These are phyloP conservation scores for Colletotrichum chlorophyti DNA, from an alignment of 2,329 filamentous ascomycete genomes.

Conservation along the genomic window DNA sequence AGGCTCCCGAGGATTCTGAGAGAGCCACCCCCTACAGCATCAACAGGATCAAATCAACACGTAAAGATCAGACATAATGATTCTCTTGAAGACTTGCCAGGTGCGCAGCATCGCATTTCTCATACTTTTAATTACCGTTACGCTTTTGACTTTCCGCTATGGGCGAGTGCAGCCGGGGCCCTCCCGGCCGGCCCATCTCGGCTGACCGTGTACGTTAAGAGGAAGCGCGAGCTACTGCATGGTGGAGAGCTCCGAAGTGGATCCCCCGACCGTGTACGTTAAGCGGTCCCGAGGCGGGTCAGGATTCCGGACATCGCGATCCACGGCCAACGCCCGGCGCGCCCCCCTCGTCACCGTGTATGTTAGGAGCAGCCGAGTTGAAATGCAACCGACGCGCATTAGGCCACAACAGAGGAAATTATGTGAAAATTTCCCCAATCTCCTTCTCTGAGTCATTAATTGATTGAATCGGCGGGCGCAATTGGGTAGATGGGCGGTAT, in stretches of 20 bases:
- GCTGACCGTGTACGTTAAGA: neutral
- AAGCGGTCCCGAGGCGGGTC: neutral
- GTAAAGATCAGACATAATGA: too few relatives aligned
- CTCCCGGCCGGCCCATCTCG: neutral
- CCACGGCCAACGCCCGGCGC: neutral
- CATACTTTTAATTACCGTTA: neutral
- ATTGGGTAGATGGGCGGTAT: neutral
- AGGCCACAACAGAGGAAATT: too few relatives aligned
- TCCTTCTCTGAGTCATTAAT: neutral
- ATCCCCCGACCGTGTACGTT: constrained; percentile 12
- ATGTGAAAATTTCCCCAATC: neutral
- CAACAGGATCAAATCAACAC: too few relatives aligned
- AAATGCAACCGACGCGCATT: neutral
- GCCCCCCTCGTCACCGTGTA: constrained; percentile 9
- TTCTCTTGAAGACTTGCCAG: too few relatives aligned
- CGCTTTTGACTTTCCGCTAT: too few relatives aligned
- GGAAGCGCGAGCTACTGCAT: constrained; percentile 1
- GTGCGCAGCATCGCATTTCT: neutral
- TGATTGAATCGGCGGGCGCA: too few relatives aligned
- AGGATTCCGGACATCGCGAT: constrained; percentile 10
- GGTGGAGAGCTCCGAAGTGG: constrained; percentile 8
- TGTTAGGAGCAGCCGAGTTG: constrained; percentile 18
- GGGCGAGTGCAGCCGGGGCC: neutral
- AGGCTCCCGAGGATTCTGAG: too few relatives aligned
- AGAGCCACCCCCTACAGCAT: too few relatives aligned